Conservation (phyloP, 139 green algal species). For the Gonium pectorale region DNA sequence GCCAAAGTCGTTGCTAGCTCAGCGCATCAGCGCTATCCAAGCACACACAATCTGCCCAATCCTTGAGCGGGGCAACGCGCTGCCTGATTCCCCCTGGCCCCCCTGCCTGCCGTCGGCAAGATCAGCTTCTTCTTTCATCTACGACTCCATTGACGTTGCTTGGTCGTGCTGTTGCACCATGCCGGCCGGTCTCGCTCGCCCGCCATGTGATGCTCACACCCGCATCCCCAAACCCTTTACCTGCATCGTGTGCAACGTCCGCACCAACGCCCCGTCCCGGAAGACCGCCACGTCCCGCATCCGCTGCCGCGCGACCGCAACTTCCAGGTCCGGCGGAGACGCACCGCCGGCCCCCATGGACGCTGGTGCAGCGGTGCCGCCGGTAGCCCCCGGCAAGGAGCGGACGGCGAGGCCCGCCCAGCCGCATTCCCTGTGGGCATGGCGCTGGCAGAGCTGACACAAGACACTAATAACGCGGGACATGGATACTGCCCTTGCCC, state of each 20-base stretch:
- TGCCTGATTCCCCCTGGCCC: too few relatives aligned
- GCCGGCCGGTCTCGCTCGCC: too few relatives aligned
- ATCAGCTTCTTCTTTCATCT: too few relatives aligned
- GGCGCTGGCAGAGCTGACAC: background rate
- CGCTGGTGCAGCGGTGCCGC: background rate
- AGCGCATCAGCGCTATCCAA: too few relatives aligned
- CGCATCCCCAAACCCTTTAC: background rate
- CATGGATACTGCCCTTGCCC: too few relatives aligned
- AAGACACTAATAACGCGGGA: too few relatives aligned
- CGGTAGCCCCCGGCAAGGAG: background rate
- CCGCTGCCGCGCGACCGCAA: constrained; percentile 40
- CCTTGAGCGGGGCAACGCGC: too few relatives aligned
- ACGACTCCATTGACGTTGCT: too few relatives aligned
- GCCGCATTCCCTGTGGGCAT: constrained; percentile 14
- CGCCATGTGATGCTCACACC: background rate
- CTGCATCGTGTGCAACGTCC: constrained; percentile 17
- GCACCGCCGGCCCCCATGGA: background rate
- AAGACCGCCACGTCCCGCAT: constrained; percentile 12
- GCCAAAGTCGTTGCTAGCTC: too few relatives aligned
- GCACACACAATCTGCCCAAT: too few relatives aligned
- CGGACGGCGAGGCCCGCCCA: constrained; percentile 28
- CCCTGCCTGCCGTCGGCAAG: too few relatives aligned
- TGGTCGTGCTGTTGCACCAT: too few relatives aligned
- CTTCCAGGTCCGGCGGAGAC: background rate
- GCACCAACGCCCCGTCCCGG: background rate